Conservation (phyloP, 1,284 basidiomycete species). For the Cutaneotrichosporon sp. region DNA sequence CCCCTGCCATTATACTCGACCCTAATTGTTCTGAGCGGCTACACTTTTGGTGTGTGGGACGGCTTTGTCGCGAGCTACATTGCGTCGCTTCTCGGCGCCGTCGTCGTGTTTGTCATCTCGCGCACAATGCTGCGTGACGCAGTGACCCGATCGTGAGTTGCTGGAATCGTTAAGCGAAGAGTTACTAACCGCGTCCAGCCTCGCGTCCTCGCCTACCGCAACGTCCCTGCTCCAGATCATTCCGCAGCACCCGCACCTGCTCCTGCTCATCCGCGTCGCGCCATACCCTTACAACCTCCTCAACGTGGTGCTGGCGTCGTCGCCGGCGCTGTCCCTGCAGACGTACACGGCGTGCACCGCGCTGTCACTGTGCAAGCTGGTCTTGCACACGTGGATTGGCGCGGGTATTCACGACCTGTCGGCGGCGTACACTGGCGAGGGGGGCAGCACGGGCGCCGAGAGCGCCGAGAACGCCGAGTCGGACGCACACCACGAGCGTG, state of each 20-base stretch:
- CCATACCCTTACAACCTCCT: conserved; percentile 54
- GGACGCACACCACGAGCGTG: conserved; percentile 22
- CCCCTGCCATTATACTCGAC: conserved; percentile 54
- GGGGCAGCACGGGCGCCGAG: neutral
- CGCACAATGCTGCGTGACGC: conserved; percentile 36
- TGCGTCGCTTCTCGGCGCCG: conserved; percentile 49
- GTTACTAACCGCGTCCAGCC: conserved; percentile 19
- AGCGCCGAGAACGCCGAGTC: conserved; percentile 1
- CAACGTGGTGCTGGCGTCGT: conserved; percentile 53
- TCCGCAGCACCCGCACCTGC: conserved; percentile 47
- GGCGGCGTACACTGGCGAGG: conserved; percentile 11
- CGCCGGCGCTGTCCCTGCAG: conserved; percentile 47
- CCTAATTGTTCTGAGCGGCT: conserved; percentile 52
- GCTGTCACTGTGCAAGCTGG: conserved; percentile 50
- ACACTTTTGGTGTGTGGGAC: conserved; percentile 51
- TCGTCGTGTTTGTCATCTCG: conserved; percentile 50
- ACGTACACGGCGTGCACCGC: conserved; percentile 52
- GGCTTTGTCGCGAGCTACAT: conserved; percentile 52
- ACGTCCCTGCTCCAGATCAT: conserved; percentile 41
- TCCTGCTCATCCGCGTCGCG: conserved; percentile 52
- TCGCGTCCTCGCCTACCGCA: conserved; percentile 36
- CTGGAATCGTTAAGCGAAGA: neutral
- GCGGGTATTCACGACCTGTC: conserved; percentile 39
- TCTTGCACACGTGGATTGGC: conserved; percentile 44
- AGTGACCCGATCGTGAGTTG: conserved; percentile 35